Evolutionary conservation across 805 yeast genomes (phyloP).

Genomic region (Yamadazyma takamatsuzukensis): DNA sequence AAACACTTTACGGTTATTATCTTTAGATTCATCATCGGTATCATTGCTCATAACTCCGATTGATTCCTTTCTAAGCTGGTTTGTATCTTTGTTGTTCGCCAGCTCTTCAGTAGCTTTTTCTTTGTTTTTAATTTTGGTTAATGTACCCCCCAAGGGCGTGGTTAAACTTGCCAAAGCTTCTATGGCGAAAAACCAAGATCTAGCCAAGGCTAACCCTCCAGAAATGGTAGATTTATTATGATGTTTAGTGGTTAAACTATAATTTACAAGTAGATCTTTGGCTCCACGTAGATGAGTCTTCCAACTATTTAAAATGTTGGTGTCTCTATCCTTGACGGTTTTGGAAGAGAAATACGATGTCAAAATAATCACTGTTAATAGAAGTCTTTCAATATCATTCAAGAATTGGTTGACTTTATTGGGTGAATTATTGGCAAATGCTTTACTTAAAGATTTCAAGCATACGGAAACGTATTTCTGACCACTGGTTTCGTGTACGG

Average conservation of each 20-base stretch:
- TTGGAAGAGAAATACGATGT: constrained; percentile 54
- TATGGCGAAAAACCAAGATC: constrained; percentile 53
- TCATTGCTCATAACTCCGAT: constrained; percentile 4
- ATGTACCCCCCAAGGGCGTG: constrained; percentile 52
- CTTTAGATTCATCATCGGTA: constrained; percentile 8
- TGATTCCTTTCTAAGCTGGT: constrained; percentile 1
- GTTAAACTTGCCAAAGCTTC: constrained; percentile 53
- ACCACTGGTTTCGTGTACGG: constrained; percentile 46
- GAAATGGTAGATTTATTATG: constrained; percentile 22
- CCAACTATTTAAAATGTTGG: constrained; percentile 43
- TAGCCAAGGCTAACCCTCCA: constrained; percentile 48
- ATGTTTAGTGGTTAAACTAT: constrained; percentile 22
- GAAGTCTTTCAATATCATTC: constrained; percentile 58
- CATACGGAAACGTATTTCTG: constrained; percentile 60
- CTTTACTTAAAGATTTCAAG: constrained; percentile 49
- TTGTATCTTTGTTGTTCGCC: background rate
- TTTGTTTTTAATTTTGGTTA: constrained; percentile 20
- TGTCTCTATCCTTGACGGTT: constrained; percentile 17
- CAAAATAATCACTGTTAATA: constrained; percentile 58
- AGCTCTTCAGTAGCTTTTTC: constrained; percentile 23
- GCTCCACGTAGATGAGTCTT: constrained; percentile 62
- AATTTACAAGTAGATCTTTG: constrained; percentile 51
- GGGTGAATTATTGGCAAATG: constrained; percentile 28
- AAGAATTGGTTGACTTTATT: constrained; percentile 20
- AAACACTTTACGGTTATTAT: constrained; percentile 16